Percentiles rank a stretch among this genome's conserved stretches.
Evolutionary conservation across 73 alveolate species (phyloP).

Genomic region (Strombidium stylifer): DNA sequence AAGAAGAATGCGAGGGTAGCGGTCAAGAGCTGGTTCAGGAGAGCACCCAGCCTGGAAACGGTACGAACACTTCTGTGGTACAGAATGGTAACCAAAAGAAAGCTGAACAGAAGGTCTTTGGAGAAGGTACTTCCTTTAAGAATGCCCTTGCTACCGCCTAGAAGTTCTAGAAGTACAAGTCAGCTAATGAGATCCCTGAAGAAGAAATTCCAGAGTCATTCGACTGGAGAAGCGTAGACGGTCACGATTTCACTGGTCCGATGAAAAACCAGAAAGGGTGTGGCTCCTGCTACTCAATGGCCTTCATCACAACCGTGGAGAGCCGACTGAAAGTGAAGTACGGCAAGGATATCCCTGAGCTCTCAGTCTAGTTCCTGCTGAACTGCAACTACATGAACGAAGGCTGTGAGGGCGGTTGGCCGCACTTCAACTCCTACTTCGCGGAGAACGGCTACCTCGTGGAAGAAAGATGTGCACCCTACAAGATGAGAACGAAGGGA

Average conservation of each 20-base stretch:
- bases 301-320: slow-evolving; percentile 44
- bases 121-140: too few species aligned
- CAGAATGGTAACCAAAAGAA: too few species aligned
- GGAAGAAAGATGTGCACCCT: slow-evolving; percentile 47
- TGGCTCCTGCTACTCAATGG: slow-evolving; percentile 74
- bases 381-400: slow-evolving; percentile 79
- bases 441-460: slow-evolving; percentile 64
- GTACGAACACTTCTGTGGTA: too few species aligned
- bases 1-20: too few species aligned
- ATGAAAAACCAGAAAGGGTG: slow-evolving; percentile 59
- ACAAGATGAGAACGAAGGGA: slow-evolving; percentile 24
- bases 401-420: slow-evolving; percentile 93
- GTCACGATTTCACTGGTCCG: slow-evolving; percentile 53
- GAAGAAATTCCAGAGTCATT: slow-evolving; percentile 48
- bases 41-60: too few species aligned
- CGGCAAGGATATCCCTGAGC: slow-evolving; percentile 23
- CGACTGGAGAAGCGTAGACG: slow-evolving; percentile 77
- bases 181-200: too few species aligned
- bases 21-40: too few species aligned
- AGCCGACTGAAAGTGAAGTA: slow-evolving; percentile 64
- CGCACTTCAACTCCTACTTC: slow-evolving; percentile 72
- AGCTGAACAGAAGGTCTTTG: too few species aligned
- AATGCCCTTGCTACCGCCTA: too few species aligned
- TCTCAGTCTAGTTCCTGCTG: slow-evolving; percentile 21
- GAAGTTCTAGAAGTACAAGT: too few species aligned